Evolutionary conservation across 257 asterid genomes (phyloP).

Genomic region (Capsicum baccatum): DNA sequence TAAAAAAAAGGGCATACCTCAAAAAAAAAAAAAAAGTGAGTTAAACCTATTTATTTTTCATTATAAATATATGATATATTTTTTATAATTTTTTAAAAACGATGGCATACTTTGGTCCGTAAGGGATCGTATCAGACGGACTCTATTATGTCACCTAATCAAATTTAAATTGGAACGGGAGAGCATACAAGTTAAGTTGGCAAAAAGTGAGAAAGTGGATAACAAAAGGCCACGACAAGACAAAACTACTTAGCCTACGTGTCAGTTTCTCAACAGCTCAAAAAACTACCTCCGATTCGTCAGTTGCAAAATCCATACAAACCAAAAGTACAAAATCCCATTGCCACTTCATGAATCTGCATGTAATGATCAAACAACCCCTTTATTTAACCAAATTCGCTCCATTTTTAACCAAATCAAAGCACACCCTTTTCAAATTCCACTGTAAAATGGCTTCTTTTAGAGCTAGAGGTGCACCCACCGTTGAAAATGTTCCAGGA

Average conservation of each 20-base stretch:
- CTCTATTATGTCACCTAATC: no score
- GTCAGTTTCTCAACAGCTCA: constrained; percentile 27
- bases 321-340: background rate
- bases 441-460: constrained; percentile 44
- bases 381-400: background rate
- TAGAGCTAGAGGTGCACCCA: constrained; percentile 46
- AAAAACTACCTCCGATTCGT: background rate
- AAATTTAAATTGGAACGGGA: no score
- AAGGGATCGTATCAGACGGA: no score
- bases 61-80: no score
- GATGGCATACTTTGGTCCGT: no score
- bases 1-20: no score
- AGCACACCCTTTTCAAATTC: constrained; percentile 19
- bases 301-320: constrained; percentile 10
- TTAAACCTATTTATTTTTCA: no score
- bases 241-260: constrained; percentile 19
- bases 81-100: no score
- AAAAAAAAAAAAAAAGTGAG: no score
- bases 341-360: constrained; percentile 15
- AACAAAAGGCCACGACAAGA: constrained; percentile 36
- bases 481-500: constrained; percentile 65
- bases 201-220: no score
- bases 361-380: constrained; percentile 23
- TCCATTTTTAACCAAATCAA: background rate
- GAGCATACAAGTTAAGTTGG: no score